Evolutionary conservation across 129 eudicot genomes (phyloP), one percentile per base, ranked within the genome.

Genomic region (Flaveria robusta): DNA sequence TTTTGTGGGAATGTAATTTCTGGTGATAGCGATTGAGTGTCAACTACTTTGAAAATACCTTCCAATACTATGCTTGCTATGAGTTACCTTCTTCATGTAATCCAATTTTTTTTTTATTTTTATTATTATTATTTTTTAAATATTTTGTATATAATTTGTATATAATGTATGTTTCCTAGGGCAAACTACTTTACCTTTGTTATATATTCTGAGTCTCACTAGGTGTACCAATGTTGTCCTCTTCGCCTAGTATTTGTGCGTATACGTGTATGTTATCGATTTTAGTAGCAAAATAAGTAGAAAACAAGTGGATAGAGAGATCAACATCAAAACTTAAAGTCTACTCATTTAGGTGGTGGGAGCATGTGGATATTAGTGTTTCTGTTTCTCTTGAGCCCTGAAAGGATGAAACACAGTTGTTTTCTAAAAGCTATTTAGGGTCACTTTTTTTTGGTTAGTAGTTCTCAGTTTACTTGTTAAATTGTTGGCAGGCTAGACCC

Each of bases 401-500:
- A 34, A 52, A 76, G 29, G 73, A 66, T 34, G 65, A 50, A 37
- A 66, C 20, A 39, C 45, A 34, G 31, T 74, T 59, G 34, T 10
- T 49, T 64, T 71, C 14, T 24, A 24, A 67, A 9, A 70, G 64
- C 62, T 70, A 46, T 45, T 45, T 26, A 54, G 78, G 68, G 24
- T 58, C 31, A 12, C 37, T 46, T 73, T 12, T 76, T 13, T 19
- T 37, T 49, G 70, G 70, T 43, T 63, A 64, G 42, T 77, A 67
- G 70, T 46, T 55, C 85, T 82, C 23, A 82, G 73, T 64, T 20
- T 59, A 79, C 47, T 79, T 27, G 49, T 65, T 50, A 63, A 60
- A 50, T 71, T 37, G n/a, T 76, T 85, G 80, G 72, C 96, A 94
- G 98, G 97, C 98, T 72, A 91, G 81, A 69, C 97, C 93, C 55